Base-by-base conservation (phyloP, 2,329 filamentous ascomycete genomes). In the Pseudopithomyces maydicus region DNA sequence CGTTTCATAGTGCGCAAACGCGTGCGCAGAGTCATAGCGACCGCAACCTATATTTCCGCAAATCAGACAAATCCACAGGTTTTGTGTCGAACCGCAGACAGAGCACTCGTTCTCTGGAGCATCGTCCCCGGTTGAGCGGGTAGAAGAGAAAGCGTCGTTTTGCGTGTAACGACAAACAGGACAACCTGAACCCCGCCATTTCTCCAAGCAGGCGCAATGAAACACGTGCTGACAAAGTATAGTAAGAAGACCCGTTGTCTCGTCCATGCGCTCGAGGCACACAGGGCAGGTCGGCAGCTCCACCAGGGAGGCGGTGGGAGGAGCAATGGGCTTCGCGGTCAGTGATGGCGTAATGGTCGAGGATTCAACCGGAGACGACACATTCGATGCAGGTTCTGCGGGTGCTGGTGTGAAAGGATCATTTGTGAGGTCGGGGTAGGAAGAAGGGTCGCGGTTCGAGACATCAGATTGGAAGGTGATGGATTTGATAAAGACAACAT, bases 171-270 rank as follows among this genome's bases (percentile, higher is more conserved):
- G 87, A 70, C 95, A 99, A 6, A 99, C 92, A 0, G 95, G 95
- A 71, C 95, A 99, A 4, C 94, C 94, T 23, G 88, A 90, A 4
- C 94, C 93, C 71, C 91, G 91, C 95, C 95, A 99, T 72, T 95
- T 98, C 70, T 97, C 91, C 0, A 99, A 82, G 76, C 95, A 99
- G 1, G 89, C 93, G 72, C 95, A 98, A 74, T 99, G 95, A 72
- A 99, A 99, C 50, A 98, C 92, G 69, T 99, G 95, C 70, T 98
- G 94, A 73, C 95, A 99, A 29, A 96, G 88, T 39, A 98, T 98
- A 0, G 95, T 99, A 72, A 99, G 86, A 2, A 99, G 82, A 0
- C 95, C 95, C 0, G 92, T 96, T 0, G 93, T 97, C 74, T 98
- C 94, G 70, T 99, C 95, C 95, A 99, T 99, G 46, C 94, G 89